Evolutionary conservation across 129 eudicot genomes (phyloP).

Genomic region (Centrapalus pauciflorus): DNA sequence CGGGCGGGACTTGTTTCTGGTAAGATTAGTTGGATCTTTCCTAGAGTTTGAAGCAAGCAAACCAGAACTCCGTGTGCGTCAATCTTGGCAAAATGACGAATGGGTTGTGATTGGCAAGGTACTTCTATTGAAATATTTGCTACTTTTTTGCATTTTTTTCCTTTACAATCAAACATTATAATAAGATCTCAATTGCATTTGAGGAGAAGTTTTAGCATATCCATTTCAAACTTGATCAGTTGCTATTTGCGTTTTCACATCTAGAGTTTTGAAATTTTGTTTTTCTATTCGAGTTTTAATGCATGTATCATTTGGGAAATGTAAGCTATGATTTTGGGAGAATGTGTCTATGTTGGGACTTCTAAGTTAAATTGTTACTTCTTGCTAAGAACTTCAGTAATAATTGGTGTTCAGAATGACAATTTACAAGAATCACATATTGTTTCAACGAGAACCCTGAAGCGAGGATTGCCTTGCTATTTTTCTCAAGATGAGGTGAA

Average conservation of each 20-base stretch:
- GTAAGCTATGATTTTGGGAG: background rate
- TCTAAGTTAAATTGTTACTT: background rate
- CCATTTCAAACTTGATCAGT: background rate
- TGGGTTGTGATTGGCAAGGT: conserved; percentile 77
- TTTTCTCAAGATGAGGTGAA: conserved; percentile 41
- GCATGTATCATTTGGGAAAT: background rate
- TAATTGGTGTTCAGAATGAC: conserved; percentile 17
- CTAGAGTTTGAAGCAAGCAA: conserved; percentile 34
- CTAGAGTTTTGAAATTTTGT: background rate
- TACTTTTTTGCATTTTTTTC: background rate
- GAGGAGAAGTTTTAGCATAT: background rate
- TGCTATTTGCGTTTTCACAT: background rate
- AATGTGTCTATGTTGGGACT: background rate
- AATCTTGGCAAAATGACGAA: conserved; percentile 58
- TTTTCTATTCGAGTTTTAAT: background rate
- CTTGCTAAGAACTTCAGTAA: background rate
- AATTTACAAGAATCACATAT: conserved; percentile 32
- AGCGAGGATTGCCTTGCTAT: conserved; percentile 40
- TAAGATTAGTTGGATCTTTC: conserved; percentile 59
- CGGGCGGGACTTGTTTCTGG: conserved; percentile 34
- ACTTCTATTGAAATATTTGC: conserved; percentile 11
- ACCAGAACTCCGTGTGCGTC: conserved; percentile 49
- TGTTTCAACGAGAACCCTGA: conserved; percentile 38
- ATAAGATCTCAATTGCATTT: background rate
- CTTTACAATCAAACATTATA: background rate